Base-by-base conservation (phyloP, 495 filamentous ascomycete species). In the Patellaria atrata region DNA sequence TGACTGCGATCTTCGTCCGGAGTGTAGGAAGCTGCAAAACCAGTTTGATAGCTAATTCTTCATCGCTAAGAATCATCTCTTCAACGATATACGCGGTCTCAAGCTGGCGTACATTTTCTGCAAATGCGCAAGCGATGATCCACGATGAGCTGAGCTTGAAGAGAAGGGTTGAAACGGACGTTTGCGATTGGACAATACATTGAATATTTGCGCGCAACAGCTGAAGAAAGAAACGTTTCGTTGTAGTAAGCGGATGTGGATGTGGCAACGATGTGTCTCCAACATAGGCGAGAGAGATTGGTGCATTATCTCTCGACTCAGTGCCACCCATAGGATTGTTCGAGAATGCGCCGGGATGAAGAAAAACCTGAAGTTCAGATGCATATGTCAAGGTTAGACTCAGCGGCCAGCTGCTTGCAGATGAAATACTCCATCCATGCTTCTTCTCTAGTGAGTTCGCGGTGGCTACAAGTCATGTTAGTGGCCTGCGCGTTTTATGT, bases 341-440 rank as follows among this genome's bases (percentile, higher is more conserved):
- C 9, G 50, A 27, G 45, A 84, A 82, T 11, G 75, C 65, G 8
- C 64, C 45, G 3, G 75, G 67, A 45, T 83, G 69, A 57, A 92
- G 83, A 27, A 68, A 71, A 23, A 93, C 69, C 45, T 83, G 70
- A 21, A 96, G 69, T 35, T 87, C 74, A 22, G 65, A 63, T 41
- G 67, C 61, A 59, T 91, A 93, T n/a, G 70, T 71, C 69, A 94
- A 77, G 4, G 77, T 78, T 22, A 93, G 51, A 3, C 60, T 62
- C 3, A 41, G 17, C 1, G 68, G 73, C 10, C 64, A 70, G 27
- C 53, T 45, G 5, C 63, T 52, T 8, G 75, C 75, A 0, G 71
- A 72, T 36, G 73, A 65, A 33, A 87, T 76, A 3, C 60, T 64
- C 91, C 91, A 97, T 36, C 84, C 82, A 43, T 74, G 65, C 20